These are phyloP conservation scores for Rutidosis leptorrhynchoides DNA, from an alignment of 129 eudicot genomes.

Conservation along the genomic window DNA sequence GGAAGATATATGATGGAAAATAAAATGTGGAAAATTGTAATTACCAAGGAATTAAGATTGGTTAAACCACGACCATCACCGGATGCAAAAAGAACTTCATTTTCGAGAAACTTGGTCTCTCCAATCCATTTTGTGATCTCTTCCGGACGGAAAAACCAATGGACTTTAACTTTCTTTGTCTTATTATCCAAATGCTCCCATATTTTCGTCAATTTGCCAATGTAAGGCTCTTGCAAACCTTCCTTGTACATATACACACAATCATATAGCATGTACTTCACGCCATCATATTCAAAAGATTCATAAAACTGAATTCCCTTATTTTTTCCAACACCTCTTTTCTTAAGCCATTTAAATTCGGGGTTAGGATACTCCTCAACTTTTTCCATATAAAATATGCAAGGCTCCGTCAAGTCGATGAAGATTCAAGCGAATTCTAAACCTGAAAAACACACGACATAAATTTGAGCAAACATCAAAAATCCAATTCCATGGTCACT, in stretches of 20 bases:
- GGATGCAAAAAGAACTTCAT: constrained; percentile 66
- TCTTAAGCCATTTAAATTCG: constrained; percentile 65
- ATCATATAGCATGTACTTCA: constrained; percentile 55
- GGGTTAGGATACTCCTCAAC: constrained; percentile 32
- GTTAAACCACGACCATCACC: constrained; percentile 75
- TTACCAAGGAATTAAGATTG: constrained; percentile 70
- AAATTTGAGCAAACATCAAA: constrained; percentile 22
- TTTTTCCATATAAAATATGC: constrained; percentile 33
- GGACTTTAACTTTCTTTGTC: constrained; percentile 56
- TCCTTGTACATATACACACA: constrained; percentile 66
- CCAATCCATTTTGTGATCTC: constrained; percentile 54
- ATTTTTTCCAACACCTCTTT: constrained; percentile 46
- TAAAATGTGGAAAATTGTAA: constrained; percentile 1
- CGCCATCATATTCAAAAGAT: constrained; percentile 67
- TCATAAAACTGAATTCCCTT: constrained; percentile 60
- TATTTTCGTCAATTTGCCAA: constrained; percentile 67
- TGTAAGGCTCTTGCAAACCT: constrained; percentile 45
- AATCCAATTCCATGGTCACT: constrained; percentile 21
- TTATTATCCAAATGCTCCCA: constrained; percentile 55
- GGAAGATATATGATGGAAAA: constrained; percentile 16
- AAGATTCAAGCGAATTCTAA: constrained; percentile 13
- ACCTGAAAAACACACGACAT: constrained; percentile 38
- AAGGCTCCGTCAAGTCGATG: constrained; percentile 24
- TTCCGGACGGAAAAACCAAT: constrained; percentile 69
- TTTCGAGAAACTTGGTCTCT: constrained; percentile 39